Percentiles rank a stretch among this genome's conserved stretches.
Evolutionary conservation across 176 grass and related monocot species (phyloP).

Genomic region (Eleusine indica): DNA sequence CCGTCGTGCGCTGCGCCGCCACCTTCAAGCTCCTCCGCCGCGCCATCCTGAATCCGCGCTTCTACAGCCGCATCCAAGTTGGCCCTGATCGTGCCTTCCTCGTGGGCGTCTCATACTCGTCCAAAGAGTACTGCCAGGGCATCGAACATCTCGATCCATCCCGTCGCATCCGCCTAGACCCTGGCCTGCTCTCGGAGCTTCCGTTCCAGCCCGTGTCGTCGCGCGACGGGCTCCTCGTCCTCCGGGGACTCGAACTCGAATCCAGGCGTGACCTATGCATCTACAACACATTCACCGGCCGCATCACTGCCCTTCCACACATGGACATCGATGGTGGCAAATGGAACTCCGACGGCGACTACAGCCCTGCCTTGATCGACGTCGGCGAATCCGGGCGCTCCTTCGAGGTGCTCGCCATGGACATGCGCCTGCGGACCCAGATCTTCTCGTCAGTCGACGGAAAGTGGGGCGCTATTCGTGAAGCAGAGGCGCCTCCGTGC

Average conservation of each 20-base stretch:
- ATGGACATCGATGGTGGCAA: neutral
- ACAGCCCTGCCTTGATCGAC: neutral
- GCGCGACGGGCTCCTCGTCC: neutral
- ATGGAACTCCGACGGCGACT: neutral
- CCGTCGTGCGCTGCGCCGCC: conserved; percentile 22
- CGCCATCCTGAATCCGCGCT: conserved; percentile 17
- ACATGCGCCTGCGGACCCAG: neutral
- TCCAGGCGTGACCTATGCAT: neutral
- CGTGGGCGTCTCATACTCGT: neutral
- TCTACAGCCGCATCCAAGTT: neutral
- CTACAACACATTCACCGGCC: conserved; percentile 26
- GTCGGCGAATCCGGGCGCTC: neutral
- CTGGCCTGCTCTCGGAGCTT: neutral
- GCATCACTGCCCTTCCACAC: neutral
- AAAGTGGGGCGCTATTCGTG: neutral
- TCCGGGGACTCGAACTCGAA: neutral
- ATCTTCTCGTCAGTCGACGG: neutral
- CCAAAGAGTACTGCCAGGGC: neutral
- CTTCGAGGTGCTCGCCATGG: neutral
- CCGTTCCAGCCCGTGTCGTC: neutral
- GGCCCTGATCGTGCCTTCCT: neutral
- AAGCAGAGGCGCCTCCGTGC: neutral
- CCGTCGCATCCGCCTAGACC: neutral
- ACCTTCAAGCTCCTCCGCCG: neutral
- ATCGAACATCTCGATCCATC: neutral